Conservation (phyloP, 495 filamentous ascomycete genomes). For the Acidiella bohemica region DNA sequence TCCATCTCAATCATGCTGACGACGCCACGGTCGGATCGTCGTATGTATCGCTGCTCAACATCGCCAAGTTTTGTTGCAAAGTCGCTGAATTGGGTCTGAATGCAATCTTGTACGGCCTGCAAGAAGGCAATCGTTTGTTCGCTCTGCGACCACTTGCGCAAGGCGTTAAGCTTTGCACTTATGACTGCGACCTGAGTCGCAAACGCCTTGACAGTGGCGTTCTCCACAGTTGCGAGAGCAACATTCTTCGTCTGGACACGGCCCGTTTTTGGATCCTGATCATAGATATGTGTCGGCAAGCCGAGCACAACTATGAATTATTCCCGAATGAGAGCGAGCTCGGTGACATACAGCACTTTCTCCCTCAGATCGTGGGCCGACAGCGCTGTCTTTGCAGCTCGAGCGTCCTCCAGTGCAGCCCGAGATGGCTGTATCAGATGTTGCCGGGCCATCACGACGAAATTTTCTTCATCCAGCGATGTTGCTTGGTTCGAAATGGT, state of each 20-base stretch:
- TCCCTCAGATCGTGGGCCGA: conserved; percentile 20
- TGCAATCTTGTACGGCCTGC: conserved; percentile 39
- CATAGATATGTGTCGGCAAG: conserved; percentile 59
- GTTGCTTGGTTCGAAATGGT: conserved; percentile 12
- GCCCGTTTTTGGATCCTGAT: conserved; percentile 31
- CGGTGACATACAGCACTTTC: conserved; percentile 44
- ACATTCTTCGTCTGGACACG: conserved; percentile 8
- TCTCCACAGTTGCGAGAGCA: background rate
- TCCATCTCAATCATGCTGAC: conserved; percentile 49
- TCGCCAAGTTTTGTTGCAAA: conserved; percentile 35
- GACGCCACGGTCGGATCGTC: conserved; percentile 22
- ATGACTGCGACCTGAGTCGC: conserved; percentile 34
- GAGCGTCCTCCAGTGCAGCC: conserved; percentile 36
- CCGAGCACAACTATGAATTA: conserved; percentile 73
- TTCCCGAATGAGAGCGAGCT: conserved; percentile 64
- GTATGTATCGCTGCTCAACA: conserved; percentile 34
- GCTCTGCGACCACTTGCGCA: conserved; percentile 35
- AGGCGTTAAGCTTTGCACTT: conserved; percentile 33
- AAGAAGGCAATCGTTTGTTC: conserved; percentile 35
- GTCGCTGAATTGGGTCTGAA: conserved; percentile 29
- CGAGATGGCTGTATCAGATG: conserved; percentile 28
- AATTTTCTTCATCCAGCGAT: conserved; percentile 7
- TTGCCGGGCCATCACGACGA: conserved; percentile 20
- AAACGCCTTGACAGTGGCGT: conserved; percentile 28
- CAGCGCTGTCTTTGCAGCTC: conserved; percentile 17